Evolutionary conservation across 176 grass and related monocot species (phyloP).

Genomic region (Luzula sylvatica): DNA sequence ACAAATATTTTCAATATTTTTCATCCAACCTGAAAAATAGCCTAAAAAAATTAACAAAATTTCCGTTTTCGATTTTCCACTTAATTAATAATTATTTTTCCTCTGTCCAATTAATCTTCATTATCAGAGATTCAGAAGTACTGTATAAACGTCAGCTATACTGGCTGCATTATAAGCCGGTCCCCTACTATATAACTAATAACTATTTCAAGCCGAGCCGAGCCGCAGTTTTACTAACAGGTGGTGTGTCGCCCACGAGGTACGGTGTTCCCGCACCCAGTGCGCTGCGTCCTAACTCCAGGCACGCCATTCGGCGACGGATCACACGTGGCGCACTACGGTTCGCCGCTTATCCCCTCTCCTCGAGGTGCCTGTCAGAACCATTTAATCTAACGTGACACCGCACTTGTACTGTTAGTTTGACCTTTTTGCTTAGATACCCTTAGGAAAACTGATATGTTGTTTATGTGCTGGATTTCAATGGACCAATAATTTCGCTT

Average conservation of each 20-base stretch:
- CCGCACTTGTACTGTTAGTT: too few species aligned
- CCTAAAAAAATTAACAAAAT: too few species aligned
- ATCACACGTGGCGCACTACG: neutral
- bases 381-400: neutral
- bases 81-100: neutral
- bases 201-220: neutral
- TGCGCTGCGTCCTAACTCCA: constrained; percentile 11
- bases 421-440: too few species aligned
- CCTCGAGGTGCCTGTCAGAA: neutral
- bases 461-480: too few species aligned
- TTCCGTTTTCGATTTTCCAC: constrained; percentile 9
- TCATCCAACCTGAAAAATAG: too few species aligned
- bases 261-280: constrained; percentile 5
- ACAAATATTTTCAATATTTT: too few species aligned
- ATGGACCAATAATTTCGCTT: too few species aligned
- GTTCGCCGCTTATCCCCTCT: neutral
- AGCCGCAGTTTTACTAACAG: constrained; percentile 4
- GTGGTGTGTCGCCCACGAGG: neutral
- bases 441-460: too few species aligned
- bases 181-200: too few species aligned
- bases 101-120: neutral
- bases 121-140: neutral
- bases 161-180: neutral
- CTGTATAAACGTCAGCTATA: neutral
- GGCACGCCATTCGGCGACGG: neutral